Base-by-base conservation (phyloP, 1,284 basidiomycete species). In the Cutaneotrichosporon sp. region DNA sequence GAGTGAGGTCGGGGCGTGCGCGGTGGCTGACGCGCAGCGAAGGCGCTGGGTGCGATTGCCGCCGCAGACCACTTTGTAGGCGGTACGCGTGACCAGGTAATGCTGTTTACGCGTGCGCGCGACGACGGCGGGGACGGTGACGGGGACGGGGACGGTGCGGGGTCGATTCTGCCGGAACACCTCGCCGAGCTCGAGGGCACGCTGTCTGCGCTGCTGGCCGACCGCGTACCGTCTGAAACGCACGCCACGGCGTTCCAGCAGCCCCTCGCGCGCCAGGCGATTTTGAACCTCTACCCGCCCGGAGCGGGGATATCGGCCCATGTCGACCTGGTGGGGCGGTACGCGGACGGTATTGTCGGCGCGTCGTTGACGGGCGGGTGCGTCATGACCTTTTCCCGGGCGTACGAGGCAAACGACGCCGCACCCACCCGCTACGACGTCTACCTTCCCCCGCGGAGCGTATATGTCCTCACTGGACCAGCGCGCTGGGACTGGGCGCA, bases 401-500 rank as follows among this genome's bases (percentile, higher is more conserved):
- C 34, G 15, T 42, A 23, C 34, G 30, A 44, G 10, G 30, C 35
- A 9, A 23, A n/a, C n/a, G 26, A 34, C 42, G 2, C 34, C n/a
- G n/a, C 10, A 41, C 39, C 17, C 39, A 41, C 12, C 3, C 4
- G 13, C 18, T 42, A 63, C 20, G 52, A 69, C 17, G 68, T 78
- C n/a, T 77, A 72, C 47, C 62, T 79, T 4, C 74, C 76, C 1
- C 65, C 72, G 8, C 48, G 72, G 12, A 70, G 63, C 1, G 69
- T 78, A 1, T 70, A 78, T 37, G 58, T 75, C 5, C 41, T 79
- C 40, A 66, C 62, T 0, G 72, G 72, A 0, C 65, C 70, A 43
- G 72, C 76, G 18, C 54, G 78, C 22, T 79, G 76, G 73, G 62
- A 68, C 1, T 79, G 77, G 77, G 59, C 56, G 18, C 78, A 79